Percentiles rank a stretch among this genome's conserved stretches.
Evolutionary conservation across 148 eudicot species (phyloP).

Genomic region (Chenopodium formosanum): DNA sequence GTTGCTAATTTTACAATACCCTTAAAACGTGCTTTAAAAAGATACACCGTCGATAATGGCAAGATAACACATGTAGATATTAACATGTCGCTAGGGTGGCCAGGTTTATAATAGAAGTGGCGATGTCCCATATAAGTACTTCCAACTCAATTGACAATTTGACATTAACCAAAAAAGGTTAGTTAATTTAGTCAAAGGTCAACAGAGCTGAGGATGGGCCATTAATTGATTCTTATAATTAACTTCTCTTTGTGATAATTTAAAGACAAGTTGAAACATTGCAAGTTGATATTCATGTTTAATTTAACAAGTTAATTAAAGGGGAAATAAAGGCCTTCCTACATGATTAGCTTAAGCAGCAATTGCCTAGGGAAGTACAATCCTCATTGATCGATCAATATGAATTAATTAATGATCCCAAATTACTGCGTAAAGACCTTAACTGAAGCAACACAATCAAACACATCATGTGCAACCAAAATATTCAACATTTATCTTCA

Average conservation of each 20-base stretch:
- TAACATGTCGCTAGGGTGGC: too few relatives aligned
- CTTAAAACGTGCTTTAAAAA: too few relatives aligned
- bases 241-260: not conserved
- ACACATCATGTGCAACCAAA: constrained; percentile 10
- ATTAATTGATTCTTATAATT: not conserved
- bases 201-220: not conserved
- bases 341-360: not conserved
- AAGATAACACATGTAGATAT: too few relatives aligned
- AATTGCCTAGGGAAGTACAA: not conserved
- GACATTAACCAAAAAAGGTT: not conserved
- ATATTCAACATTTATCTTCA: not conserved
- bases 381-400: not conserved
- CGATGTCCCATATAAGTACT: too few relatives aligned
- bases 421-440: not conserved
- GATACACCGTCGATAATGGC: too few relatives aligned
- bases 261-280: not conserved
- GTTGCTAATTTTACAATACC: too few relatives aligned
- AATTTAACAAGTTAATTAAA: not conserved
- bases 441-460: constrained; percentile 17
- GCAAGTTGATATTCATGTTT: not conserved
- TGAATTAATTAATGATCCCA: not conserved
- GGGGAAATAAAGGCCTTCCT: not conserved
- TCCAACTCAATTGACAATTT: not conserved
- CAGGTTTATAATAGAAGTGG: too few relatives aligned
- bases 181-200: not conserved